These are phyloP conservation scores for Xylaria sp. DNA, from an alignment of 2,329 filamentous ascomycete genomes.

Conservation along the genomic window DNA sequence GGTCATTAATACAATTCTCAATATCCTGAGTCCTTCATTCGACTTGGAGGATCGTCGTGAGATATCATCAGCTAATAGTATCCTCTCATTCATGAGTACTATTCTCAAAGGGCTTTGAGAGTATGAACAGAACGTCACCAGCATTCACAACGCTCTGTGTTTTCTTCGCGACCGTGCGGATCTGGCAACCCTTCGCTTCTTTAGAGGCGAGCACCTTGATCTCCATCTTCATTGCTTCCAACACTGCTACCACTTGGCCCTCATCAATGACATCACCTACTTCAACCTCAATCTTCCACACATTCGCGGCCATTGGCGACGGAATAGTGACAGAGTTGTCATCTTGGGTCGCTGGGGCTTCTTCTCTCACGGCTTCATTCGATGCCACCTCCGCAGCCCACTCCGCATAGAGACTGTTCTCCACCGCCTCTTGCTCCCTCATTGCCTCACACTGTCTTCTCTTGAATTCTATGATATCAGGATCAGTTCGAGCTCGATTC, in stretches of 20 bases:
- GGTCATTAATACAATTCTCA: background rate
- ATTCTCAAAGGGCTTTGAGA: background rate
- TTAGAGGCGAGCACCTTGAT: conserved; percentile 47
- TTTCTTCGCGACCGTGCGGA: conserved; percentile 8
- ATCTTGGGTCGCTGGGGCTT: conserved; percentile 28
- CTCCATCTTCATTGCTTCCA: conserved; percentile 69
- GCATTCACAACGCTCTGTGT: conserved; percentile 4
- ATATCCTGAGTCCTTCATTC: background rate
- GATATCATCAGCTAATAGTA: background rate
- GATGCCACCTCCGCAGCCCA: conserved; percentile 11
- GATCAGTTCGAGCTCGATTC: background rate
- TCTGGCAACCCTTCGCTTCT: conserved; percentile 12
- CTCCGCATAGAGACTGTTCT: conserved; percentile 9
- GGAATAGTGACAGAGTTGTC: conserved; percentile 51
- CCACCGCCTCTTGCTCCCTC: background rate
- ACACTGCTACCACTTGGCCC: conserved; percentile 56
- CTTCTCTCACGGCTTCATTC: conserved; percentile 26
- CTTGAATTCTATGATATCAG: conserved; percentile 39
- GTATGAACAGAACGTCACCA: conserved; percentile 13
- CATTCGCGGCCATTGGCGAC: conserved; percentile 58
- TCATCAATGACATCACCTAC: conserved; percentile 55
- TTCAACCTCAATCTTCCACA: conserved; percentile 62
- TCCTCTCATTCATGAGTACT: background rate
- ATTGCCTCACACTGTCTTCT: conserved; percentile 1
- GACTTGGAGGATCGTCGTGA: background rate